Percentiles rank a stretch among this genome's conserved stretches.
Evolutionary conservation across 306 rosid species (phyloP).

Genomic region (Argentina anserina): DNA sequence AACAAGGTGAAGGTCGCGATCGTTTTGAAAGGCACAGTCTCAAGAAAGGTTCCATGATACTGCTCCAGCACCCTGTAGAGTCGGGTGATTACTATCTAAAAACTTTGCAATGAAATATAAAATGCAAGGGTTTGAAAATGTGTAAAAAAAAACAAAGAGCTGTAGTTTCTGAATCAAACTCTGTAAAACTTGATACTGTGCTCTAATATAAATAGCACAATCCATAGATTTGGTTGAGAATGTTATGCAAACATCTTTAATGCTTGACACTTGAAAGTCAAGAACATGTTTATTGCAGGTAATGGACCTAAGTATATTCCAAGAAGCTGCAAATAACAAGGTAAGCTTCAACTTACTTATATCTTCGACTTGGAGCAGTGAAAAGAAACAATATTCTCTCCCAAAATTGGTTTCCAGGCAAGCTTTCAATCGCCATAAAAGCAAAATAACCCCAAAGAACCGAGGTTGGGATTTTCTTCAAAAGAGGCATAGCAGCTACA

Average conservation of each 20-base stretch:
- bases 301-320: neutral
- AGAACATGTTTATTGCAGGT: neutral
- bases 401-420: slow-evolving; percentile 98
- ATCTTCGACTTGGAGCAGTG: slow-evolving; percentile 94
- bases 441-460: slow-evolving; percentile 99
- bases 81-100: neutral
- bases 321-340: slow-evolving; percentile 8
- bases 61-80: slow-evolving; percentile 71
- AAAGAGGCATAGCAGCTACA: slow-evolving; percentile 91
- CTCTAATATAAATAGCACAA: neutral
- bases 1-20: slow-evolving; percentile 71
- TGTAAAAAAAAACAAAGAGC: too few relatives aligned
- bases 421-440: slow-evolving; percentile 96
- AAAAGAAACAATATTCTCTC: slow-evolving; percentile 87
- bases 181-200: neutral
- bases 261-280: neutral
- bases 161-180: neutral
- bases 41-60: slow-evolving; percentile 74
- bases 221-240: neutral
- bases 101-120: neutral
- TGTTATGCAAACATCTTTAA: neutral
- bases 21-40: slow-evolving; percentile 85
- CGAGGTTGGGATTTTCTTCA: slow-evolving; percentile 87
- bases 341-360: slow-evolving; percentile 50
- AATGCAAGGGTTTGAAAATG: slow-evolving; percentile 1